Percentiles rank a stretch among this genome's conserved stretches.
phyloP scores from a whole-genome alignment of 1,139 yeast species.

The Debaryomycetaceae sp. region DNA sequence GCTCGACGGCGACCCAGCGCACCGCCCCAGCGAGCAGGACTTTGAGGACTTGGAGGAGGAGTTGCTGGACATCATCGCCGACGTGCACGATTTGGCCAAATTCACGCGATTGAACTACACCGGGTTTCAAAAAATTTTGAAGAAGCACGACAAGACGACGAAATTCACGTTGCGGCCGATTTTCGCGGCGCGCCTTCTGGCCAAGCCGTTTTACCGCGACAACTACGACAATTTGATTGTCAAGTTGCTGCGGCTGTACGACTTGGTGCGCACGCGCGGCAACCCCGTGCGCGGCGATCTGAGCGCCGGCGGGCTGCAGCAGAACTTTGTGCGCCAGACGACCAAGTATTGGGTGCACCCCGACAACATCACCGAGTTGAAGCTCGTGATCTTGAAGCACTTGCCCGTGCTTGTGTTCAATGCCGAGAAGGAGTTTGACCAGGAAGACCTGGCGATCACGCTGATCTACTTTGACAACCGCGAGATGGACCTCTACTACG shows the following conservation, averaged over 20 bases:
- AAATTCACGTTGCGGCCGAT: constrained; percentile 81
- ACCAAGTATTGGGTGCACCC: constrained; percentile 99
- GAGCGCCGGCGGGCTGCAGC: constrained; percentile 95
- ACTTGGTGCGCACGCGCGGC: constrained; percentile 91
- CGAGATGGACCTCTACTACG: constrained; percentile 85
- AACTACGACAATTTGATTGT: constrained; percentile 88
- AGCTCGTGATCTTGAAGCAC: constrained; percentile 86
- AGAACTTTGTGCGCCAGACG: constrained; percentile 96
- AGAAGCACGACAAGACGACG: constrained; percentile 93
- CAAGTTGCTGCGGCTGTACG: constrained; percentile 82
- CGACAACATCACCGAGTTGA: constrained; percentile 95
- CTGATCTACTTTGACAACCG: constrained; percentile 92
- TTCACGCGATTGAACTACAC: constrained; percentile 89
- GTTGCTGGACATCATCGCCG: constrained; percentile 89
- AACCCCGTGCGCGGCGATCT: constrained; percentile 93
- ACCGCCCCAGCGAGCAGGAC: constrained; percentile 65
- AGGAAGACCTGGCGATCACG: constrained; percentile 92
- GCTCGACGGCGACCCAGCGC: constrained; percentile 17
- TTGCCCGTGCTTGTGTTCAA: constrained; percentile 95
- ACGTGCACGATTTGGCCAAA: constrained; percentile 94
- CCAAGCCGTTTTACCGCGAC: constrained; percentile 94
- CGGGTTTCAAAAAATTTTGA: constrained; percentile 92
- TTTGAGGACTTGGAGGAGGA: constrained; percentile 91
- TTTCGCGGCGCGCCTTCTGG: constrained; percentile 84
- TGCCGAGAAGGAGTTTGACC: constrained; percentile 90